Conservation (phyloP, 805 yeast species). For the Maudiozyma saulgeensis region DNA sequence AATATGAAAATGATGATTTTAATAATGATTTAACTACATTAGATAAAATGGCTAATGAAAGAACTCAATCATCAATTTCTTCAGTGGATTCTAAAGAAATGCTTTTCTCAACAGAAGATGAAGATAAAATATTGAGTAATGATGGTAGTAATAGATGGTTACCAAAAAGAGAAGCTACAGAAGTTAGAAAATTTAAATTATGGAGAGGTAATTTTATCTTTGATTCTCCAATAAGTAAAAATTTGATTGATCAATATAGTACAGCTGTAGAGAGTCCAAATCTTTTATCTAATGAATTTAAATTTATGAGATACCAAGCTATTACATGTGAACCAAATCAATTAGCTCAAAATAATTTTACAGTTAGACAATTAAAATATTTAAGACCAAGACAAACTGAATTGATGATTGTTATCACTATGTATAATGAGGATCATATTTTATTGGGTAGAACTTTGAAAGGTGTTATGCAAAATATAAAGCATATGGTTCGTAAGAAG, state of each 20-base stretch:
- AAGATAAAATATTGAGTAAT: background rate
- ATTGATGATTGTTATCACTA: conserved; percentile 73
- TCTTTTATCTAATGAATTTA: conserved; percentile 43
- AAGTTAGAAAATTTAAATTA: conserved; percentile 25
- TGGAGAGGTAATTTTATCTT: conserved; percentile 69
- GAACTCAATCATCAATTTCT: conserved; percentile 6
- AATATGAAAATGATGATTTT: conserved; percentile 12
- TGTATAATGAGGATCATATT: conserved; percentile 84
- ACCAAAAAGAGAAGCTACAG: conserved; percentile 17
- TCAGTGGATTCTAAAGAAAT: conserved; percentile 8
- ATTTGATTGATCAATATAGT: conserved; percentile 44
- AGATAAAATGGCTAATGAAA: conserved; percentile 6
- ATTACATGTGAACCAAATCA: conserved; percentile 85
- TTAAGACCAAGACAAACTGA: conserved; percentile 75
- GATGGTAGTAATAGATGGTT: background rate
- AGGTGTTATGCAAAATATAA: conserved; percentile 83
- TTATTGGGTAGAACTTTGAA: conserved; percentile 75
- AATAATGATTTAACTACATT: conserved; percentile 11
- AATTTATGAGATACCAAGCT: conserved; percentile 87
- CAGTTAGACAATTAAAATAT: conserved; percentile 76
- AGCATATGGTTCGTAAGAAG: conserved; percentile 56
- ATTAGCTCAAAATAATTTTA: conserved; percentile 52
- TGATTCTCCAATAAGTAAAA: conserved; percentile 81
- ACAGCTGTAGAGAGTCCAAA: conserved; percentile 34
- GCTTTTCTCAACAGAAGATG: conserved; percentile 3